Percentiles rank a stretch among this genome's conserved stretches.
These are phyloP conservation scores for Tanacetum coccineum DNA, from an alignment of 129 eudicot genomes.

Conservation along the genomic window DNA sequence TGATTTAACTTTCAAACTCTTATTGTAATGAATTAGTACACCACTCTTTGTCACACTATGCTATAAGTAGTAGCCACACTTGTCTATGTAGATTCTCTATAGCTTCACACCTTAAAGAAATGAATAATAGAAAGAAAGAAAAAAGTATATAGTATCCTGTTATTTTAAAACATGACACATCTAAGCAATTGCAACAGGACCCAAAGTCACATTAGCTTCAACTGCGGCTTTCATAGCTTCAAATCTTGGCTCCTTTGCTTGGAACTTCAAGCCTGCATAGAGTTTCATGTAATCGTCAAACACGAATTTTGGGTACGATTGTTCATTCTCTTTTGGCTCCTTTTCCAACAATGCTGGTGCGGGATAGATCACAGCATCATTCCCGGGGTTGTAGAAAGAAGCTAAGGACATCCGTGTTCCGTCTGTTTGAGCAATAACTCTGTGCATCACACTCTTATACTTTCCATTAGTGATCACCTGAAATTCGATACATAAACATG, in stretches of 20 bases:
- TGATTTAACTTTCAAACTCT: slow-evolving; percentile 13
- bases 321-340: slow-evolving; percentile 32
- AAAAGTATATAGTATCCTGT: slow-evolving; percentile 22
- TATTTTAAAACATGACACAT: slow-evolving; percentile 11
- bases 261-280: slow-evolving; percentile 69
- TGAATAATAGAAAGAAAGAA: not conserved
- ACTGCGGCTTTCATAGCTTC: slow-evolving; percentile 71
- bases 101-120: slow-evolving; percentile 17
- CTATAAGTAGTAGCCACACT: slow-evolving; percentile 36
- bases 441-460: slow-evolving; percentile 75
- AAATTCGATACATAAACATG: slow-evolving; percentile 11
- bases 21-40: slow-evolving; percentile 19
- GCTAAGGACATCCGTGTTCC: slow-evolving; percentile 71
- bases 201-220: slow-evolving; percentile 38
- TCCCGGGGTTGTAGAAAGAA: slow-evolving; percentile 66
- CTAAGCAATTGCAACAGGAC: slow-evolving; percentile 43
- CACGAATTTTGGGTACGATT: slow-evolving; percentile 65
- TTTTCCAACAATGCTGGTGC: slow-evolving; percentile 56
- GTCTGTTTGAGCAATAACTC: slow-evolving; percentile 67
- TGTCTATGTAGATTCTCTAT: slow-evolving; percentile 24
- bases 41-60: slow-evolving; percentile 28
- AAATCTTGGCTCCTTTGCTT: slow-evolving; percentile 76
- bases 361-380: slow-evolving; percentile 62
- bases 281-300: slow-evolving; percentile 77
- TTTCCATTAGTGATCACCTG: slow-evolving; percentile 73